Evolutionary conservation across 768 basidiomycete genomes (phyloP).

Genomic region (Naganishia randhawae): DNA sequence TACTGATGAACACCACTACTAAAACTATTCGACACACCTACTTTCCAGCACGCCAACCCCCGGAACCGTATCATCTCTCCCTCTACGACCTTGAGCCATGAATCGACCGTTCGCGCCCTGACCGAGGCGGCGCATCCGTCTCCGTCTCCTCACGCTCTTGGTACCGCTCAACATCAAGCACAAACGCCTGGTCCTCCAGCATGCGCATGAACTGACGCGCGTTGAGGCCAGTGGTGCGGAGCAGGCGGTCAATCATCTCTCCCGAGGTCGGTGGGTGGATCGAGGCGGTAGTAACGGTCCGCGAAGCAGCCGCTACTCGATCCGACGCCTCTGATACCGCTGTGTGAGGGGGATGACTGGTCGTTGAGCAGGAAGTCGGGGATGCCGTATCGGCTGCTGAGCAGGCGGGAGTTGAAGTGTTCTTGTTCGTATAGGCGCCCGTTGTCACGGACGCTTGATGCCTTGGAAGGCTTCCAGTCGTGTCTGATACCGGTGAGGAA

Average conservation of each 20-base stretch:
- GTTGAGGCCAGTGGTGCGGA: conserved; percentile 18
- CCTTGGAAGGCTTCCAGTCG: background rate
- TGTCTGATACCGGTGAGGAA: background rate
- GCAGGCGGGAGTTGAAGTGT: background rate
- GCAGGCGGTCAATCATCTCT: conserved; percentile 11
- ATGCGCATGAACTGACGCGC: conserved; percentile 27
- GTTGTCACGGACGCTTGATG: background rate
- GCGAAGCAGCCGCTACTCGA: background rate
- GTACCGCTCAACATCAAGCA: conserved; percentile 7
- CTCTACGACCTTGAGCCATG: too few species aligned
- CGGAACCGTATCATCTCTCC: too few species aligned
- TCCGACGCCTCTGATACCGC: background rate
- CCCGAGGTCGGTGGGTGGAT: background rate
- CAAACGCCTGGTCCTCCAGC: conserved; percentile 17
- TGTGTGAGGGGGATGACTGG: background rate
- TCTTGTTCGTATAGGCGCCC: background rate
- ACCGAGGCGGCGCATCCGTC: too few species aligned
- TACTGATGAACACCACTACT: too few species aligned
- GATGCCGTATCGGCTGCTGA: background rate
- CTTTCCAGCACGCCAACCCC: too few species aligned
- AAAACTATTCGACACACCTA: too few species aligned
- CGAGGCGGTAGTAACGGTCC: too few species aligned
- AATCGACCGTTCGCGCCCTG: too few species aligned
- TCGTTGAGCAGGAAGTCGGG: background rate
- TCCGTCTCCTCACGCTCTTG: background rate